phyloP scores from a whole-genome alignment of 192 early-diverging fungal species.

The Mortierella alpina region DNA sequence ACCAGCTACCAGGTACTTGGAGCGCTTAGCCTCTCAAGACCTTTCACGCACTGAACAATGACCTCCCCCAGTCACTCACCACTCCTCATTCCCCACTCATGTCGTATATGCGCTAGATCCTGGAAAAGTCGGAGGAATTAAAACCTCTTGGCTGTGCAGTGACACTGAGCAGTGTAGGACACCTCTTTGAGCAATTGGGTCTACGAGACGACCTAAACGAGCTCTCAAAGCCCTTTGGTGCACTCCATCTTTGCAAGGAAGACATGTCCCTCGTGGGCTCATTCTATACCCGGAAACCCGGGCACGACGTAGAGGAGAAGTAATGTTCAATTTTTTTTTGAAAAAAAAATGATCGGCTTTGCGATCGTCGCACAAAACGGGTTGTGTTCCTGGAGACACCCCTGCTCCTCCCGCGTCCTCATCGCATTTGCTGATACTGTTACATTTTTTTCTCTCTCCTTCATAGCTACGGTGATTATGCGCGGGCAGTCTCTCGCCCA shows the following conservation, averaged over 20 bases:
- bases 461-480: no score
- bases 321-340: constrained; percentile 6
- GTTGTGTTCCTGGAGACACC: no score
- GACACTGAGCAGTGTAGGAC: constrained; percentile 3
- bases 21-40: not conserved
- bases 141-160: constrained; percentile 30
- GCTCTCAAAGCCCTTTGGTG: constrained; percentile 29
- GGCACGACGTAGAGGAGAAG: constrained; percentile 9
- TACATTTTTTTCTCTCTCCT: no score
- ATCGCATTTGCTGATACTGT: no score
- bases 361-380: not conserved
- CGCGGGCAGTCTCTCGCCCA: no score
- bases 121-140: constrained; percentile 34
- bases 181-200: constrained; percentile 33
- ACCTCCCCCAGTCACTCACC: not conserved
- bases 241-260: constrained; percentile 16
- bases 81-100: not conserved
- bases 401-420: no score
- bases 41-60: not conserved
- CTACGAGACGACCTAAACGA: constrained; percentile 11
- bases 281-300: constrained; percentile 3
- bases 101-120: constrained; percentile 7
- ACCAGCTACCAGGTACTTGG: constrained; percentile 16
- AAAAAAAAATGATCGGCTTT: not conserved
- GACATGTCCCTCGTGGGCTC: constrained; percentile 6